Evolutionary conservation across 495 filamentous ascomycete species (phyloP).

Genomic region (Penicillium pulvis): DNA sequence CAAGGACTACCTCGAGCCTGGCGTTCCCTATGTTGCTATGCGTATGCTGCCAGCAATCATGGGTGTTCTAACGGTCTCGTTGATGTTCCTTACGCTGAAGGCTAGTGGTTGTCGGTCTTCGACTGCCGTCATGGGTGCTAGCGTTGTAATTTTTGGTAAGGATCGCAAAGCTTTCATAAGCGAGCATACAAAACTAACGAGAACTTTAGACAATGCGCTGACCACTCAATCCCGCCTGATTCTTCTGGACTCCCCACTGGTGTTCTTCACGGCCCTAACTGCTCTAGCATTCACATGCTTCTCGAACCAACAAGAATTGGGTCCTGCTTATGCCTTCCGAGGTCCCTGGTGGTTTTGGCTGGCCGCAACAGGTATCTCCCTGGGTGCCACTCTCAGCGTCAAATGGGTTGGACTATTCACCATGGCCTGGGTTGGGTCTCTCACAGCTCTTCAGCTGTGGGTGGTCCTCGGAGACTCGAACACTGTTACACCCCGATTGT

Average conservation of each 20-base stretch:
- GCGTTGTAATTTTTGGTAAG: conserved; percentile 86
- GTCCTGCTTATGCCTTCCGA: conserved; percentile 80
- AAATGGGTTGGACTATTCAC: conserved; percentile 99
- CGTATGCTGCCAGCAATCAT: conserved; percentile 86
- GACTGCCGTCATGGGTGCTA: conserved; percentile 78
- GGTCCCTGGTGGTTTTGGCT: conserved; percentile 99
- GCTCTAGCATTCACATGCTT: conserved; percentile 90
- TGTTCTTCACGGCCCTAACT: conserved; percentile 92
- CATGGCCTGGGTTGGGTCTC: conserved; percentile 93
- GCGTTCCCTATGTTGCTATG: conserved; percentile 98
- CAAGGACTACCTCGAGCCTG: conserved; percentile 94
- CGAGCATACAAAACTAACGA: conserved; percentile 15
- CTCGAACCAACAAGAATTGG: conserved; percentile 94
- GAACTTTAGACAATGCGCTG: conserved; percentile 78
- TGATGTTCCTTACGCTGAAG: conserved; percentile 93
- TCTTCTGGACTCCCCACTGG: conserved; percentile 90
- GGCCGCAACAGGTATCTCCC: conserved; percentile 76
- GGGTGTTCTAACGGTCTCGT: conserved; percentile 82
- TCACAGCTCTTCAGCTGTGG: conserved; percentile 93
- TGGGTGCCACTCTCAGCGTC: conserved; percentile 91
- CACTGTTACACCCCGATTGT: conserved; percentile 80
- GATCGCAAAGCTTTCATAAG: neutral
- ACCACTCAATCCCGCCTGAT: conserved; percentile 94
- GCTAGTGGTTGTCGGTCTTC: conserved; percentile 84
- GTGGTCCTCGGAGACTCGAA: conserved; percentile 85